Evolutionary conservation across 2,329 filamentous ascomycete genomes (phyloP).

Genomic region (Botryotinia globosa): DNA sequence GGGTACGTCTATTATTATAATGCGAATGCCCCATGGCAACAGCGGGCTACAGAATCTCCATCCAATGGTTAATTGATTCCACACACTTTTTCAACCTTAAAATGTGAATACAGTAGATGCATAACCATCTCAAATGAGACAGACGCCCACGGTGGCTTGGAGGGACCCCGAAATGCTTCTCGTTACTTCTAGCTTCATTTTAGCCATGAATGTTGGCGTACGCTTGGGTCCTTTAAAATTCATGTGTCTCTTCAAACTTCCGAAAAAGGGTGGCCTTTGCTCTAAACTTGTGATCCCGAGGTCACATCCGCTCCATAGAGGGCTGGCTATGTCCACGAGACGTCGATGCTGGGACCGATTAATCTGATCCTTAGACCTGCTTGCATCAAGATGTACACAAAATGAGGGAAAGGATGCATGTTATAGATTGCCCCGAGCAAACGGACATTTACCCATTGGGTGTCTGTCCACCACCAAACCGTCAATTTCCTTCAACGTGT

Average conservation of each 20-base stretch:
- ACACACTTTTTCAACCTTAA: neutral
- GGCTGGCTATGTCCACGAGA: neutral
- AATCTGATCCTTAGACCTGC: neutral
- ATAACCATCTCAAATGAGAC: neutral
- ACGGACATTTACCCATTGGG: neutral
- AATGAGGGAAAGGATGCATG: neutral
- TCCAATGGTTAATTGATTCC: neutral
- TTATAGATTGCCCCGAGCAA: neutral
- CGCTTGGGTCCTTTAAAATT: conserved; percentile 1
- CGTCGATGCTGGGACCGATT: neutral
- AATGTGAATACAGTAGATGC: neutral
- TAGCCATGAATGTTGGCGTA: neutral
- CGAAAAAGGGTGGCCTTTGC: neutral
- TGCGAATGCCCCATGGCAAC: neutral
- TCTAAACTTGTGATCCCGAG: neutral
- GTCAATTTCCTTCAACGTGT: too few species aligned
- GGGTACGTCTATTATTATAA: neutral
- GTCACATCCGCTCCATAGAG: neutral
- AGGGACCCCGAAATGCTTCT: neutral
- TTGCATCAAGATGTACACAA: neutral
- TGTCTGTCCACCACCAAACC: neutral
- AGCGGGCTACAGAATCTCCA: neutral
- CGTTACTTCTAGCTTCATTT: neutral
- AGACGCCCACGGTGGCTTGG: neutral
- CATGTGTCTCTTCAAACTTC: neutral